These are phyloP conservation scores for Endoconidiophora laricicola DNA, from an alignment of 2,329 filamentous ascomycete genomes.

Conservation along the genomic window DNA sequence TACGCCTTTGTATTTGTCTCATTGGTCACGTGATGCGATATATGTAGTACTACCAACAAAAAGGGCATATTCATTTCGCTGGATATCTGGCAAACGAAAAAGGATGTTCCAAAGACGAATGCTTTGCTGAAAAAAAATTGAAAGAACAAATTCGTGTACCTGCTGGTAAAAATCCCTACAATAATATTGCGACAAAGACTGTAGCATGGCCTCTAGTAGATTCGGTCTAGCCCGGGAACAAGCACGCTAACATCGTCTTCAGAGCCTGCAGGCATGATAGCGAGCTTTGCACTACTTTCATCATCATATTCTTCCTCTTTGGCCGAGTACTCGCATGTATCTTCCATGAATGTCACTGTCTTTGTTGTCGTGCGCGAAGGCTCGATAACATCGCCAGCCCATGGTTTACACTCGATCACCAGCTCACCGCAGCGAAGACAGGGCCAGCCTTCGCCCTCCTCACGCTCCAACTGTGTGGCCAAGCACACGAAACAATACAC, in stretches of 20 bases:
- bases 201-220: too few relatives aligned
- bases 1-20: too few relatives aligned
- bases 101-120: too few relatives aligned
- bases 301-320: not conserved
- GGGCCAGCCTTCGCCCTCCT: slow-evolving; percentile 87
- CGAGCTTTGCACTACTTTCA: not conserved
- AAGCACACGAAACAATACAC: slow-evolving; percentile 94
- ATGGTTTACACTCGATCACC: slow-evolving; percentile 74
- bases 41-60: not conserved
- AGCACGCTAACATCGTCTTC: not conserved
- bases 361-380: slow-evolving; percentile 31
- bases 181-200: too few relatives aligned
- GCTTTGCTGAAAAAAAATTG: too few relatives aligned
- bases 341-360: slow-evolving; percentile 46
- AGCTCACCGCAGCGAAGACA: slow-evolving; percentile 77
- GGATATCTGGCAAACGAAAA: too few relatives aligned
- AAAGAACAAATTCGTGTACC: not conserved
- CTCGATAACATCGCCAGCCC: slow-evolving; percentile 76
- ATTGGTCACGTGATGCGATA: not conserved
- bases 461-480: slow-evolving; percentile 74
- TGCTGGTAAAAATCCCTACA: not conserved
- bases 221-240: too few relatives aligned
- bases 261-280: slow-evolving; percentile 1
- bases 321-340: slow-evolving; percentile 21
- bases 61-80: not conserved